Base-by-base conservation (phyloP, 1,139 yeast species). In the Candida smagusa region DNA sequence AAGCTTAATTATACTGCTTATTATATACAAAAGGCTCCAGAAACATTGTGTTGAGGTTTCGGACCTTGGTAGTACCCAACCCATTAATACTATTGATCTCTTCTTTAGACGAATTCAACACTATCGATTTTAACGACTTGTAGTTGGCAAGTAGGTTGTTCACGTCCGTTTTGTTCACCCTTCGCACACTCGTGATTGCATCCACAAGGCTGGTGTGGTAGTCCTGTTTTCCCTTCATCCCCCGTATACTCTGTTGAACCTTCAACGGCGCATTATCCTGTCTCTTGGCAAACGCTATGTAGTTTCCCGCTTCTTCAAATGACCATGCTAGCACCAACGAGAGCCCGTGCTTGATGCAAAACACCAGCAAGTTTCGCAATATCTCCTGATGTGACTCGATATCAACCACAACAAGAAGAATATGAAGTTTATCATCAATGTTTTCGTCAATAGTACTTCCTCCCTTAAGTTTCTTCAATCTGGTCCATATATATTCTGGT, bases 291-390 rank as follows among this genome's bases (percentile, higher is more conserved):
- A 65, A 61, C 5, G 70, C 78, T 16, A 90, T 59, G 53, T 89
- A 90, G 41, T 78, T 81, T 0, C 90, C 96, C 2, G 96, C 95
- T 53, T 92, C 97, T 45, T 80, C 88, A 48, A 79, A 80, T 23
- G 82, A 77, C 86, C 96, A 89, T 0, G 95, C 85, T 27, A 88
- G 63, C 1, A 90, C 65, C 43, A 90, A 53, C 0, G 95, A 75
- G 40, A 85, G 65, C 38, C 84, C 88, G 47, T 82, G 81, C 48
- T 79, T 78, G 40, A 90, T 61, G 47, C 95, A 81, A 24, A 83
- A 62, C 51, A 78, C 84, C 52, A 84, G 83, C 33, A 92, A 61
- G 36, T 82, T 87, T 33, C 84, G 72, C 21, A 92, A 52, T 0
- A 81, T 66, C 12, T 82, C 88, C 35, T 80, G 84, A 26, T 81